These are phyloP conservation scores for Lipomyces mesembrius DNA, from an alignment of 805 yeast species.

Conservation along the genomic window DNA sequence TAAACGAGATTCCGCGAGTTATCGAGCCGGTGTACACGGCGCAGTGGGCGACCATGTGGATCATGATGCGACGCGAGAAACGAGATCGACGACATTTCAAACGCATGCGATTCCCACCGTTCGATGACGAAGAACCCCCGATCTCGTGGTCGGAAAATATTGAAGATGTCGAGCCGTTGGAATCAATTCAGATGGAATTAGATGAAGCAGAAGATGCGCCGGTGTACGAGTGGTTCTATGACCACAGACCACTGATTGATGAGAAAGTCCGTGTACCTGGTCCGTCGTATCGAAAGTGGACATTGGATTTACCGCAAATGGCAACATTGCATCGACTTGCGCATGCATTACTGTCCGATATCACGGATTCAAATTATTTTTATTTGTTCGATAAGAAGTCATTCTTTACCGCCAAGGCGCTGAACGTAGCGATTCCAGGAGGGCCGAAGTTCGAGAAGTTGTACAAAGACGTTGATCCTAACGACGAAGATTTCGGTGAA, in stretches of 20 bases:
- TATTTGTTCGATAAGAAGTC: constrained; percentile 79
- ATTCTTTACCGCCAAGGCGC: constrained; percentile 87
- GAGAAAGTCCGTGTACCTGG: constrained; percentile 66
- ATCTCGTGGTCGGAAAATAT: constrained; percentile 79
- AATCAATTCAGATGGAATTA: constrained; percentile 70
- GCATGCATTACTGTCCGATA: constrained; percentile 68
- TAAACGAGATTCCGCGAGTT: constrained; percentile 88
- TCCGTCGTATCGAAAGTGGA: constrained; percentile 76
- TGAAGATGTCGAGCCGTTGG: constrained; percentile 71
- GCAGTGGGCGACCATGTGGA: constrained; percentile 95
- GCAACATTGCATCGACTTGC: constrained; percentile 68
- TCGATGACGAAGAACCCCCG: constrained; percentile 97
- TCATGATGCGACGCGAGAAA: constrained; percentile 90
- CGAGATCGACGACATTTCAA: constrained; percentile 87
- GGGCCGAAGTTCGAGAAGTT: constrained; percentile 96
- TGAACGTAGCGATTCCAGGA: constrained; percentile 86
- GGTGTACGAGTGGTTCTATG: constrained; percentile 79
- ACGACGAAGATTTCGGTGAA: constrained; percentile 83
- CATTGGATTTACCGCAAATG: constrained; percentile 63
- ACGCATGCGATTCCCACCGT: constrained; percentile 91
- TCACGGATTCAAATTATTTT: constrained; percentile 60
- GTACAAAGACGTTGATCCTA: constrained; percentile 63
- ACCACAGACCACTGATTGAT: constrained; percentile 71
- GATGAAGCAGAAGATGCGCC: constrained; percentile 64
- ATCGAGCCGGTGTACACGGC: constrained; percentile 89